Percentiles rank a stretch among this genome's conserved stretches.
Conservation (phyloP, 2,329 filamentous ascomycete genomes). For the Fusarium gaditjirri region DNA sequence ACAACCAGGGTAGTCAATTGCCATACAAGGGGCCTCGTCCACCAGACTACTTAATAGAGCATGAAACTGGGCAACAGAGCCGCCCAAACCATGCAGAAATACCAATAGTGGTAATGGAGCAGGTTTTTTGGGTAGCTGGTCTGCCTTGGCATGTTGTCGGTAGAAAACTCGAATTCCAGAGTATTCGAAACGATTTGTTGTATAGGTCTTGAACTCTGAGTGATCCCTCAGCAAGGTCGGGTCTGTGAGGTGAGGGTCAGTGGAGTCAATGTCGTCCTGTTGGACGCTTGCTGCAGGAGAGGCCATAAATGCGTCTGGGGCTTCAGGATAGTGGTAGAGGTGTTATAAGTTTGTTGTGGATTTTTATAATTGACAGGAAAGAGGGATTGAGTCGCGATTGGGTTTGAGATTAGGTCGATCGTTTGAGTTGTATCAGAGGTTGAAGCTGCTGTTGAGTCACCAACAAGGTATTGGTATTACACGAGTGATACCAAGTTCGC, state of each 20-base stretch:
- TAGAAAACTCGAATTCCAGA: slow-evolving; percentile 84
- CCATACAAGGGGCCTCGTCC: slow-evolving; percentile 82
- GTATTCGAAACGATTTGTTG: slow-evolving; percentile 77
- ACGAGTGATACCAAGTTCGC: slow-evolving; percentile 24
- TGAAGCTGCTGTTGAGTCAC: slow-evolving; percentile 38
- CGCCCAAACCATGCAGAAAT: slow-evolving; percentile 93
- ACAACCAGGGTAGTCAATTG: slow-evolving; percentile 91
- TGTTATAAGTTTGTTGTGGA: not conserved
- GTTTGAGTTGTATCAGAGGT: slow-evolving; percentile 20
- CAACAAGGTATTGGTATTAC: slow-evolving; percentile 11
- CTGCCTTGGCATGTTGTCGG: slow-evolving; percentile 82
- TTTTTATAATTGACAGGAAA: not conserved
- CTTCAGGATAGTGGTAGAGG: not conserved
- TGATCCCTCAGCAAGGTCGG: slow-evolving; percentile 83
- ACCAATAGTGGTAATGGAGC: slow-evolving; percentile 84
- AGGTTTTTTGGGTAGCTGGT: slow-evolving; percentile 79
- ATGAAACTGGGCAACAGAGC: slow-evolving; percentile 88
- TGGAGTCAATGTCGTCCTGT: slow-evolving; percentile 40
- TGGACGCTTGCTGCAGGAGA: slow-evolving; percentile 33
- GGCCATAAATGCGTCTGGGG: slow-evolving; percentile 38
- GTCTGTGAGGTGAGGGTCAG: slow-evolving; percentile 67
- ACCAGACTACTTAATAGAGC: slow-evolving; percentile 82
- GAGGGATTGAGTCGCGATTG: not conserved
- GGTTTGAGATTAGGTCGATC: not conserved
- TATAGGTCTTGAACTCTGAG: slow-evolving; percentile 76